Evolutionary conservation across 2,329 filamentous ascomycete species (phyloP).

Genomic region (Hortaea sp.): DNA sequence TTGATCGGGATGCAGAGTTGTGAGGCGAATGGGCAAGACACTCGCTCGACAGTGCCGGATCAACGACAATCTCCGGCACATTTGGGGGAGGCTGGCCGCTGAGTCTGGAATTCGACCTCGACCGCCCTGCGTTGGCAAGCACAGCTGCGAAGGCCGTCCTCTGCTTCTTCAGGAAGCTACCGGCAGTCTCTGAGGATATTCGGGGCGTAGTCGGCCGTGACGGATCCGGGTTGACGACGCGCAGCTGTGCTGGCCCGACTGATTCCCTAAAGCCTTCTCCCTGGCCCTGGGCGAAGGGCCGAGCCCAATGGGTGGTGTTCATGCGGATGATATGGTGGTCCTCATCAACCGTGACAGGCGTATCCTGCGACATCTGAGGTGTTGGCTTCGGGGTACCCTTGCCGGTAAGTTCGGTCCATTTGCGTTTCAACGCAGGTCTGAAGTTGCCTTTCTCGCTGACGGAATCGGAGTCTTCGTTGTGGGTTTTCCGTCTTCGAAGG

Average conservation of each 20-base stretch:
- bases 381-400: slow-evolving; percentile 9
- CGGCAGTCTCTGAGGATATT: slow-evolving; percentile 9
- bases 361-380: slow-evolving; percentile 8
- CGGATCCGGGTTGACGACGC: slow-evolving; percentile 24
- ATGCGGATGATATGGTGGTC: slow-evolving; percentile 25
- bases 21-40: slow-evolving; percentile 8
- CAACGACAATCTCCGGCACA: slow-evolving; percentile 10
- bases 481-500: slow-evolving; percentile 13
- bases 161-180: slow-evolving; percentile 14
- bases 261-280: slow-evolving; percentile 24
- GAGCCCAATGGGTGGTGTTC: slow-evolving; percentile 22
- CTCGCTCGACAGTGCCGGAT: slow-evolving; percentile 16
- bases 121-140: slow-evolving; percentile 6
- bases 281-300: slow-evolving; percentile 22
- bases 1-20: slow-evolving; percentile 16
- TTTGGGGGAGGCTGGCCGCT: slow-evolving; percentile 4
- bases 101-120: slow-evolving; percentile 7
- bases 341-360: slow-evolving; percentile 19
- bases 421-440: slow-evolving; percentile 2
- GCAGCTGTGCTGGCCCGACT: slow-evolving; percentile 16
- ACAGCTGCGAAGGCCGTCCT: slow-evolving; percentile 11
- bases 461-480: slow-evolving; percentile 4
- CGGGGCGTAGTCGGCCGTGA: slow-evolving; percentile 16
- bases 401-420: slow-evolving; percentile 9
- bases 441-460: slow-evolving; percentile 5